Base-by-base conservation (phyloP, 2,329 filamentous ascomycete genomes). In the Curvularia lunata region DNA sequence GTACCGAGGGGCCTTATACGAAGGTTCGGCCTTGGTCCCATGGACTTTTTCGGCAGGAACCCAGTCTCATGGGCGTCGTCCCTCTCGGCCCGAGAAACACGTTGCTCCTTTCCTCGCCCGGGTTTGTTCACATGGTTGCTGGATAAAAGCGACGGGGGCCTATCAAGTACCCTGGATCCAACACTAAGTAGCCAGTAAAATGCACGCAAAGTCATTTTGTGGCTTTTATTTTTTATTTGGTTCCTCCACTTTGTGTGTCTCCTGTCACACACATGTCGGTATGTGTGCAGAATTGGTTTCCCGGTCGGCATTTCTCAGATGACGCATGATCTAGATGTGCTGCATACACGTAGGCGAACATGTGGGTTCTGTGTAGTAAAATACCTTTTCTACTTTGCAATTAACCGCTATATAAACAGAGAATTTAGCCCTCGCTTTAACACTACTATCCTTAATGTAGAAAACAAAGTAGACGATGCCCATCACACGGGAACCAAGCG, bases 91-190 rank as follows among this genome's bases (percentile, higher is more conserved):
- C 61, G 61, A 55, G 43, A 23, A 34, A 41, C 16, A 37, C 32
- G 16, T 37, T 37, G 32, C 32, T 47, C 27, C 27, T 25, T 23
- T 28, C 40, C 27, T 34, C 13, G 12, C 23, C 40, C 18, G 37
- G 46, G 23, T 48, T 37, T 30, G 40, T 19, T 48, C 27, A 34
- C 42, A 57, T 52, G 48, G 47, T 52, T 54, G 42, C 12, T 51
- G 59, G 61, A 52, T 62, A 59, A 64, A 62, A 37, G 32, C 32
- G 16, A 37, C 2, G 16, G 32, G 30, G 53, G 46, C 56, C 58
- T 61, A 52, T 54, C 34, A 57, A 46, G 23, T n/a, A 37, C 32
- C 37, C 28, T 37, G 12, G 12, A 37, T 37, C 32, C 32, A 13
- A 7, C 13, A 37, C 32, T 2, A n/a, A 13, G n/a, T 5, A 37